A percentile compares a stretch with the other conserved stretches of the same genome.
Evolutionary conservation across 2,329 filamentous ascomycete species (phyloP).

Genomic region (Stromatinia cepivora): DNA sequence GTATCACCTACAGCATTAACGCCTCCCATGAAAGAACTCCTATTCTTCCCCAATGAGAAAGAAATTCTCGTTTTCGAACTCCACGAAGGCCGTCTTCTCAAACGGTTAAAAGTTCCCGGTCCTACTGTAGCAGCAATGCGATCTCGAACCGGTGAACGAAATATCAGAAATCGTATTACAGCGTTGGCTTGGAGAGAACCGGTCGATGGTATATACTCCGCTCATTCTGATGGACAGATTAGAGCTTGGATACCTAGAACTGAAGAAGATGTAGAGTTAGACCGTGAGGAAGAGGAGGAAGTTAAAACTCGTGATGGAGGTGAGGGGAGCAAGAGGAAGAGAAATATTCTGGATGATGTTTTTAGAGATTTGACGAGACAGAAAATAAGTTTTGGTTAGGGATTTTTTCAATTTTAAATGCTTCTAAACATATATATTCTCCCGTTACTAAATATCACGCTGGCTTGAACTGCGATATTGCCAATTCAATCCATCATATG

Average conservation of each 20-base stretch:
- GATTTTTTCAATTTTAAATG: neutral
- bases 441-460: neutral
- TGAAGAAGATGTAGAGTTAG: constrained; percentile 52
- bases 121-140: constrained; percentile 51
- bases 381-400: constrained; percentile 61
- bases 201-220: constrained; percentile 74
- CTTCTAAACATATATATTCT: too few relatives aligned
- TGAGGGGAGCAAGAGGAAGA: constrained; percentile 64
- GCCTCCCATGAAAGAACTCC: constrained; percentile 58
- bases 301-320: constrained; percentile 45
- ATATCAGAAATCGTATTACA: constrained; percentile 68
- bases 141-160: constrained; percentile 53
- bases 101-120: constrained; percentile 66
- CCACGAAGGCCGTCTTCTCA: constrained; percentile 71
- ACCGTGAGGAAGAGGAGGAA: constrained; percentile 46
- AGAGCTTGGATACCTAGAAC: constrained; percentile 70
- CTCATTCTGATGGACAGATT: constrained; percentile 81
- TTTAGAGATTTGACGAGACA: constrained; percentile 74
- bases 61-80: constrained; percentile 81
- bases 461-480: neutral
- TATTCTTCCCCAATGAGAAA: constrained; percentile 80
- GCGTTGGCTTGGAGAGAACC: constrained; percentile 70
- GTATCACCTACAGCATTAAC: constrained; percentile 61
- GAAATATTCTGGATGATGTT: constrained; percentile 76
- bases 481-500: neutral